Conservation (phyloP, 441 rosid species). For the Isatis lusitanica region DNA sequence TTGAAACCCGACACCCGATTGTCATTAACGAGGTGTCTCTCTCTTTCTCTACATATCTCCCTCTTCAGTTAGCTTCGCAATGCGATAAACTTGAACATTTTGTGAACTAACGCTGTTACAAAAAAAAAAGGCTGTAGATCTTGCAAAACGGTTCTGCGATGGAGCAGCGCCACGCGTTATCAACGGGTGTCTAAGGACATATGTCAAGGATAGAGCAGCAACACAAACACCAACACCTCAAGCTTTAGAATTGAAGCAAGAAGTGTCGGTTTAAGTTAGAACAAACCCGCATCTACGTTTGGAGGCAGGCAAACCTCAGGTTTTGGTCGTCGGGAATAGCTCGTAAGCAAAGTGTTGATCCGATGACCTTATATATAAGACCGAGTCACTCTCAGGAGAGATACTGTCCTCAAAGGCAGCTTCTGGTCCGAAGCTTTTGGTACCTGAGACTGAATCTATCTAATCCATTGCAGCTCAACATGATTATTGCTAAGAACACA, state of each 20-base stretch:
- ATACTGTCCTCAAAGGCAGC: slow-evolving; percentile 11
- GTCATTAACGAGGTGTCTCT: slow-evolving; percentile 83
- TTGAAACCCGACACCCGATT: slow-evolving; percentile 83
- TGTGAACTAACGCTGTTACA: slow-evolving; percentile 20
- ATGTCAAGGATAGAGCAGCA: slow-evolving; percentile 53
- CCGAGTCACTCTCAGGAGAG: slow-evolving; percentile 11
- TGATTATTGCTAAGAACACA: slow-evolving; percentile 27
- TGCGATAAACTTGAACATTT: neutral
- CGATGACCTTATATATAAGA: slow-evolving; percentile 23
- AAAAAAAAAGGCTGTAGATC: slow-evolving; percentile 78
- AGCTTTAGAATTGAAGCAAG: slow-evolving; percentile 40
- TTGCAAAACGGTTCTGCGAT: slow-evolving; percentile 91
- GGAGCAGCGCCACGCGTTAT: slow-evolving; percentile 88
- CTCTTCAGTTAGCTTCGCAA: neutral
- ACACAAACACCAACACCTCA: slow-evolving; percentile 20
- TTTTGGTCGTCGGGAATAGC: slow-evolving; percentile 21
- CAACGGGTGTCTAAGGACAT: slow-evolving; percentile 89
- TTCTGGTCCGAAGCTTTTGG: slow-evolving; percentile 20
- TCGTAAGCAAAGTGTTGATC: slow-evolving; percentile 17
- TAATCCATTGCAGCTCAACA: slow-evolving; percentile 10
- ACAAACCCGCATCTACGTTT: neutral
- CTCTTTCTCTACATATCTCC: neutral
- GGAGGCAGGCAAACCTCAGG: slow-evolving; percentile 31
- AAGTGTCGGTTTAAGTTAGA: slow-evolving; percentile 44
- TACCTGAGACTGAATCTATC: slow-evolving; percentile 26